phyloP scores from a whole-genome alignment of 768 basidiomycete genomes.

The Lactifluus hygrophoroides region DNA sequence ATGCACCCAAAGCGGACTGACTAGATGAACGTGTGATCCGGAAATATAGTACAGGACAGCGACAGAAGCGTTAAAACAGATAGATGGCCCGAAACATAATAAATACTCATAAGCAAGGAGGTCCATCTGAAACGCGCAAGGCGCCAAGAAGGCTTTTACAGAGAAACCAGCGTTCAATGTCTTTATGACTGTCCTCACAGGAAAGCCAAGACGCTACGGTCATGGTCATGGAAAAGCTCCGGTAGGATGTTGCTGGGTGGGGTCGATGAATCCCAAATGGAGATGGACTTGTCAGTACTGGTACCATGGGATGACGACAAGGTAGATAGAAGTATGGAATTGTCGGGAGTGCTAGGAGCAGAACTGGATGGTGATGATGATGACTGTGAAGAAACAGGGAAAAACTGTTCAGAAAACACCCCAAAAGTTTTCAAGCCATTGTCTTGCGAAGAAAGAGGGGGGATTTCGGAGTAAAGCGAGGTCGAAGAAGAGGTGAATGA shows the following conservation, averaged over 20 bases:
- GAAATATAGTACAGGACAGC: background rate
- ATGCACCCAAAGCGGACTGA: too few relatives aligned
- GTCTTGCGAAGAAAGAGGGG: background rate
- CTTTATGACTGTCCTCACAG: background rate
- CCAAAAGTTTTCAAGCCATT: background rate
- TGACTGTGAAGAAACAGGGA: background rate
- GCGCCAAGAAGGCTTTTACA: background rate
- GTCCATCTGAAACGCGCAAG: background rate
- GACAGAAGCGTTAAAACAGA: background rate
- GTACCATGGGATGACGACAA: too few relatives aligned
- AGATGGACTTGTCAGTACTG: background rate
- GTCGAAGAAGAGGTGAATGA: background rate
- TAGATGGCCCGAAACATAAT: background rate
- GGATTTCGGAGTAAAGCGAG: background rate
- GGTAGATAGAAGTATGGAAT: background rate
- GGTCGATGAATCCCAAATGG: background rate
- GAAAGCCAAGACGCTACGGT: background rate
- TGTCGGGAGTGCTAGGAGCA: background rate
- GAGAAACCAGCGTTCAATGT: background rate
- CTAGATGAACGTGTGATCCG: background rate
- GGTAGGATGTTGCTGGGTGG: conserved; percentile 2
- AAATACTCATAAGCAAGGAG: background rate
- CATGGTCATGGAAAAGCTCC: background rate
- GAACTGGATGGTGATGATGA: background rate
- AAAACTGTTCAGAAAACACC: background rate